Evolutionary conservation across 352 stramenopile genomes (phyloP).

Genomic region (Paralagenidium karlingii): DNA sequence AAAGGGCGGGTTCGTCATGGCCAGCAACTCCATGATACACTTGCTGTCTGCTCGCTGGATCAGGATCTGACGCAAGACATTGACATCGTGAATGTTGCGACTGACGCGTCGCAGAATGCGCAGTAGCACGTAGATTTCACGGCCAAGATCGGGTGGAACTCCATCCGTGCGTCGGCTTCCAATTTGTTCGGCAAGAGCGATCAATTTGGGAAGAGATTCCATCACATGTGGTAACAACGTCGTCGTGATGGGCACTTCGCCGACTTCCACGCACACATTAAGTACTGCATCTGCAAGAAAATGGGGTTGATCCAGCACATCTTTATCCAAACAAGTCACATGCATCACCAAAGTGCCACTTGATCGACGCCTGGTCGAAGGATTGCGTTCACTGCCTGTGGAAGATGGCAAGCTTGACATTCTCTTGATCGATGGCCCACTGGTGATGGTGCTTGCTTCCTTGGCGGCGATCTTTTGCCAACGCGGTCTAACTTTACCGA

Average conservation of each 20-base stretch:
- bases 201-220: slow-evolving; percentile 18
- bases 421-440: too few relatives aligned
- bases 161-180: slow-evolving; percentile 48
- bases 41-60: slow-evolving; percentile 15
- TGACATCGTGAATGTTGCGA: slow-evolving; percentile 32
- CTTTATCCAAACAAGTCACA: slow-evolving; percentile 44
- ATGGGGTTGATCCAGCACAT: slow-evolving; percentile 45
- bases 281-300: slow-evolving; percentile 52
- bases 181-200: slow-evolving; percentile 58
- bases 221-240: slow-evolving; percentile 24
- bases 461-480: slow-evolving; percentile 46
- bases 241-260: slow-evolving; percentile 24
- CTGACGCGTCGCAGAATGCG: slow-evolving; percentile 49
- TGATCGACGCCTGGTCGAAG: too few relatives aligned
- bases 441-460: too few relatives aligned
- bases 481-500: slow-evolving; percentile 34
- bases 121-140: slow-evolving; percentile 60
- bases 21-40: slow-evolving; percentile 45
- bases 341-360: too few relatives aligned
- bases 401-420: too few relatives aligned
- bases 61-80: slow-evolving; percentile 34
- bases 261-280: slow-evolving; percentile 44
- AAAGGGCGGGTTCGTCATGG: slow-evolving; percentile 44
- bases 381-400: too few relatives aligned
- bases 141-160: slow-evolving; percentile 49